A percentile compares a stretch with the other conserved stretches of the same genome.
Evolutionary conservation across 2,329 filamentous ascomycete genomes (phyloP).

Genomic region (Zymoseptoria ardabiliae): DNA sequence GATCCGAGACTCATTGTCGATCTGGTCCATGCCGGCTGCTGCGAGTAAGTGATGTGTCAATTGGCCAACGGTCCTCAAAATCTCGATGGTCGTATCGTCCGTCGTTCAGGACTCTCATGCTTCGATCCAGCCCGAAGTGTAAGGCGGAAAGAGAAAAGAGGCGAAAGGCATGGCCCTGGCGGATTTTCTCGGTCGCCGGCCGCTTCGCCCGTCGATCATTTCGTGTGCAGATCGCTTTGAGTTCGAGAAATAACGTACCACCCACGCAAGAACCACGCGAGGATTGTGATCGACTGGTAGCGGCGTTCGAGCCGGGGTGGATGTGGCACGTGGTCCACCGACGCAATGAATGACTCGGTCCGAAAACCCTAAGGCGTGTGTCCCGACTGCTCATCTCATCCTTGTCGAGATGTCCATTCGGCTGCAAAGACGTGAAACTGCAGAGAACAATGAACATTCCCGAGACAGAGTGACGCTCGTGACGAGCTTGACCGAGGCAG

Average conservation of each 20-base stretch:
- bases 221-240: not conserved
- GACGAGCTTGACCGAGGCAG: not conserved
- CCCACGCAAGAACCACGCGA: not conserved
- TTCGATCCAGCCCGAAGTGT: not conserved
- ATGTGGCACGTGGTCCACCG: not conserved
- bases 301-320: not conserved
- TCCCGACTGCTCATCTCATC: not conserved
- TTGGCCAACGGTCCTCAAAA: not conserved
- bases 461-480: not conserved
- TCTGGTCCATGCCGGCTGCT: not conserved
- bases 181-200: not conserved
- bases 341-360: not conserved
- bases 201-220: not conserved
- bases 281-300: not conserved
- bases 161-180: not conserved
- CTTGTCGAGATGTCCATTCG: not conserved
- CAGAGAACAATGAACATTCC: not conserved
- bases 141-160: not conserved
- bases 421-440: not conserved
- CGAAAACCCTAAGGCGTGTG: not conserved
- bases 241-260: not conserved
- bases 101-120: not conserved
- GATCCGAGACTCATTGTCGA: not conserved
- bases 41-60: not conserved
- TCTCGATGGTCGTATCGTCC: not conserved